These are phyloP conservation scores for Xylariaceae sp. DNA, from an alignment of 2,329 filamentous ascomycete genomes.

Conservation along the genomic window DNA sequence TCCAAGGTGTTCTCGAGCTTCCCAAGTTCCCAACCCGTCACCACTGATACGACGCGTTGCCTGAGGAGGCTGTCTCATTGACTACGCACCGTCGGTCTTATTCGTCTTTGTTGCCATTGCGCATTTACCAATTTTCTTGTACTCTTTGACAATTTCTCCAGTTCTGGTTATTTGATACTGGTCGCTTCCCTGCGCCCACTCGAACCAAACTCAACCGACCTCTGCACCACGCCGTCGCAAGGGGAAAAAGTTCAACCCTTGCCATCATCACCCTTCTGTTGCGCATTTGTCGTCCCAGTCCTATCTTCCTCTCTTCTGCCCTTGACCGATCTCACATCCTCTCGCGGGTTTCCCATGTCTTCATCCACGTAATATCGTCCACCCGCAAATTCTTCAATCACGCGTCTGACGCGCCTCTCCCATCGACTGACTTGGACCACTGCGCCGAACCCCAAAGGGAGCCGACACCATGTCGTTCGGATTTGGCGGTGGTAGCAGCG, in stretches of 20 bases:
- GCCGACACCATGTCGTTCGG: slow-evolving; percentile 50
- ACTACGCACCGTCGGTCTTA: too few relatives aligned
- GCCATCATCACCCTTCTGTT: background rate
- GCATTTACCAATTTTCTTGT: background rate
- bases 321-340: background rate
- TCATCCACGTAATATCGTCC: slow-evolving; percentile 15
- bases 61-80: too few relatives aligned
- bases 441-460: slow-evolving; percentile 7
- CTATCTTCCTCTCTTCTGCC: background rate
- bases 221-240: too few relatives aligned
- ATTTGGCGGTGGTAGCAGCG: slow-evolving; percentile 43
- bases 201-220: too few relatives aligned
- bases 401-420: slow-evolving; percentile 28
- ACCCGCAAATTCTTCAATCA: slow-evolving; percentile 13
- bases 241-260: background rate
- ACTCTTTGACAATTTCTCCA: background rate
- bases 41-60: too few relatives aligned
- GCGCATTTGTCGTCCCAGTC: background rate
- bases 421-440: slow-evolving; percentile 11
- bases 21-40: too few relatives aligned
- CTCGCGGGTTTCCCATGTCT: slow-evolving; percentile 21
- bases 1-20: too few relatives aligned
- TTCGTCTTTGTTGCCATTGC: too few relatives aligned
- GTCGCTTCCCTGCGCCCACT: too few relatives aligned
- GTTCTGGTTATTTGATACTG: too few relatives aligned